Conservation (phyloP, 176 grass and related monocot species). For the Avena insularis region DNA sequence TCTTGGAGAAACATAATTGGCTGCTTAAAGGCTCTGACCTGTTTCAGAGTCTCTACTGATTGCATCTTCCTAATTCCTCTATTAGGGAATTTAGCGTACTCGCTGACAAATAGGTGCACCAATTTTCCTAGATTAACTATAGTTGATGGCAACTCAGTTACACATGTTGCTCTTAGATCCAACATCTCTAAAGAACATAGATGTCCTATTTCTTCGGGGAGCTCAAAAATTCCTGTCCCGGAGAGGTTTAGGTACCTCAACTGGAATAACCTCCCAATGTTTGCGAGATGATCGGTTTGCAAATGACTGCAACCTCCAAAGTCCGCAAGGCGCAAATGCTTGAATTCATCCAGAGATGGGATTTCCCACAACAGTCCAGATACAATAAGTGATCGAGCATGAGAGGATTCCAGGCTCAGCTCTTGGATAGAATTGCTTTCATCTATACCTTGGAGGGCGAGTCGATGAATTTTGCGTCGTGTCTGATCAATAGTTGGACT, state of each 20-base stretch:
- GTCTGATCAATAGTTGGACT: slow-evolving; percentile 5
- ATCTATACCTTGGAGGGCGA: neutral
- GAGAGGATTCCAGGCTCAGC: neutral
- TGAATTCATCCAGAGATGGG: slow-evolving; percentile 6
- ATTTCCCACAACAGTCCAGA: neutral
- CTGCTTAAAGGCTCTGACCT: neutral
- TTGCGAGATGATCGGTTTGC: no score
- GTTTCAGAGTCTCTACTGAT: neutral
- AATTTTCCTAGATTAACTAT: neutral
- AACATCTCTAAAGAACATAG: no score
- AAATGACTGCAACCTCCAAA: no score
- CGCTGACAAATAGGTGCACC: neutral
- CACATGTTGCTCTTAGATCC: no score
- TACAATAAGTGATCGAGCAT: slow-evolving; percentile 5
- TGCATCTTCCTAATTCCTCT: neutral
- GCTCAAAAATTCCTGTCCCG: no score
- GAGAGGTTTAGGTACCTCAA: no score
- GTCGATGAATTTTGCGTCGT: neutral
- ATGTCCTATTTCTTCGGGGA: no score
- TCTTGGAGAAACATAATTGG: neutral
- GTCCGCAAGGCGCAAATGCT: neutral
- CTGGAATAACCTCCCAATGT: no score
- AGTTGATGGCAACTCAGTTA: no score
- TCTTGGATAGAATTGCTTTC: neutral
- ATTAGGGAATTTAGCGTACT: neutral